These are phyloP conservation scores for Corylus avellana DNA, from an alignment of 306 rosid species.

Conservation along the genomic window DNA sequence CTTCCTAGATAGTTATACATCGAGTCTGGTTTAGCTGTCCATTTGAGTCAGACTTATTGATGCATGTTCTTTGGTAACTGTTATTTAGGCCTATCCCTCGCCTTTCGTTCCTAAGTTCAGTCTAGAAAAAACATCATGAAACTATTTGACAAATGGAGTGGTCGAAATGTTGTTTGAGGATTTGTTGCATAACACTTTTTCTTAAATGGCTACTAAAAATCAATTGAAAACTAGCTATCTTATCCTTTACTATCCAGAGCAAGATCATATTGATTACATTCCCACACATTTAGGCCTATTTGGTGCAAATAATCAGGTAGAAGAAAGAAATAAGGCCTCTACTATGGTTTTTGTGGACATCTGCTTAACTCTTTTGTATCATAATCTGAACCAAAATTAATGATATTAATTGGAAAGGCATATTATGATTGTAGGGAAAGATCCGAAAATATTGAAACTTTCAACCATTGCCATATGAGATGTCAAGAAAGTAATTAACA, in stretches of 20 bases:
- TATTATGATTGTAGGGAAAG: neutral
- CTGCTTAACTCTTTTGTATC: neutral
- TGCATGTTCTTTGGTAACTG: neutral
- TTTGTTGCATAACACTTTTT: neutral
- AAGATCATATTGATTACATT: neutral
- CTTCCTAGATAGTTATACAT: neutral
- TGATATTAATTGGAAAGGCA: neutral
- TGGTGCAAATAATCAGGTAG: neutral
- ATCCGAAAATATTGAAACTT: neutral
- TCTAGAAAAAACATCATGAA: neutral
- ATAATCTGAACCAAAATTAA: neutral
- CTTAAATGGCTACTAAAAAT: neutral
- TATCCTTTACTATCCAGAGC: neutral
- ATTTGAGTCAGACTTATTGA: neutral
- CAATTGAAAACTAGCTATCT: neutral
- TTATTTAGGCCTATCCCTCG: neutral
- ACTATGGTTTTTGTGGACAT: neutral
- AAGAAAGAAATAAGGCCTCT: neutral
- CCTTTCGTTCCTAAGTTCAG: neutral
- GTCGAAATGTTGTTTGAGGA: neutral
- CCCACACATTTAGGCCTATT: neutral
- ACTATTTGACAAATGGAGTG: neutral
- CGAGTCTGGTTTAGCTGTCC: neutral
- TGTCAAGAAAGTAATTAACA: neutral
- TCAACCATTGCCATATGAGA: neutral